phyloP scores from a whole-genome alignment of 2,329 filamentous ascomycete species.

The Fusarium virguliforme region DNA sequence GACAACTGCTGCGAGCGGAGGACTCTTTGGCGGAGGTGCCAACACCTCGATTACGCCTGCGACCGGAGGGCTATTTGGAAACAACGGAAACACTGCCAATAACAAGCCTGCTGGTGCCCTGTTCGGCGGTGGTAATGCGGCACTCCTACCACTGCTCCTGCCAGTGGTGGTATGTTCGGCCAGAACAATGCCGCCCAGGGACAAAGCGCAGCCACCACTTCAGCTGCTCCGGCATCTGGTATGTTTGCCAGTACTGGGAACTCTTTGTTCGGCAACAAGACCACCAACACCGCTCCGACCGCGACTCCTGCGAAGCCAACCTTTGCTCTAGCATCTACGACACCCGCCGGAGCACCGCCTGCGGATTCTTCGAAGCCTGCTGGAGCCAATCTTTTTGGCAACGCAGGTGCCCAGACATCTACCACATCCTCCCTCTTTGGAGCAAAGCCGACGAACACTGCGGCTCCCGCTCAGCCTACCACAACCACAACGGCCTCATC shows the following conservation, averaged over 20 bases:
- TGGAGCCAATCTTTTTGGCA: slow-evolving; percentile 46
- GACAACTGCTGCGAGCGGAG: slow-evolving; percentile 46
- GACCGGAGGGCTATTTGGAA: slow-evolving; percentile 55
- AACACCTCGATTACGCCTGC: slow-evolving; percentile 50
- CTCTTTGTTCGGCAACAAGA: slow-evolving; percentile 43
- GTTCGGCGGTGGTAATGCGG: slow-evolving; percentile 49
- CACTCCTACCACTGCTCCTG: slow-evolving; percentile 44
- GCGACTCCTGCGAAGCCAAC: slow-evolving; percentile 64
- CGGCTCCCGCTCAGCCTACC: slow-evolving; percentile 38
- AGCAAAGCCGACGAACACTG: slow-evolving; percentile 50
- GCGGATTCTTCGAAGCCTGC: slow-evolving; percentile 54
- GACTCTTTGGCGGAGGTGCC: slow-evolving; percentile 49
- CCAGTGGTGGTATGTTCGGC: slow-evolving; percentile 45
- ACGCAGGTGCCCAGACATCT: slow-evolving; percentile 41
- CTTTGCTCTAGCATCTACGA: slow-evolving; percentile 67
- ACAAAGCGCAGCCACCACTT: slow-evolving; percentile 45
- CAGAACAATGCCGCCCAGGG: slow-evolving; percentile 49
- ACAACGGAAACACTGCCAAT: slow-evolving; percentile 38
- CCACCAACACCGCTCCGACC: slow-evolving; percentile 49
- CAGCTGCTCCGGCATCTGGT: slow-evolving; percentile 50
- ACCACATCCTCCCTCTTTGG: slow-evolving; percentile 52
- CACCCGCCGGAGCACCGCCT: slow-evolving; percentile 71
- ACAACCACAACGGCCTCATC: slow-evolving; percentile 42
- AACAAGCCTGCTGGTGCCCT: slow-evolving; percentile 45
- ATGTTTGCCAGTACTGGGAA: slow-evolving; percentile 53